Percentiles rank a stretch among this genome's conserved stretches.
These are phyloP conservation scores for Fomitopsis betulina DNA, from an alignment of 1,284 basidiomycete genomes.

Conservation along the genomic window DNA sequence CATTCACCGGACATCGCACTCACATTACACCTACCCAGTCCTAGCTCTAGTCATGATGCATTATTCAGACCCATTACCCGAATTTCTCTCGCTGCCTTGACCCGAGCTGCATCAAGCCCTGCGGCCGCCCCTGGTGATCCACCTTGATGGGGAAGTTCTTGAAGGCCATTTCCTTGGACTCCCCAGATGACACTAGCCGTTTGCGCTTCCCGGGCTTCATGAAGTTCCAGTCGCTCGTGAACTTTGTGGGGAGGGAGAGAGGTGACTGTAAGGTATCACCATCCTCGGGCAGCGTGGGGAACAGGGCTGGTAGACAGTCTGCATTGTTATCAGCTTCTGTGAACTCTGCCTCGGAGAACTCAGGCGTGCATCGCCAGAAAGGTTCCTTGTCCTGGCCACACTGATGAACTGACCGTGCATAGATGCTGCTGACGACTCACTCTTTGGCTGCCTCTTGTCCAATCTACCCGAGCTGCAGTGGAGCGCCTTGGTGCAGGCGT, in stretches of 20 bases:
- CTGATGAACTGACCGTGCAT: no score
- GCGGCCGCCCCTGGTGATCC: slow-evolving; percentile 13
- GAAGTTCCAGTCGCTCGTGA: slow-evolving; percentile 11
- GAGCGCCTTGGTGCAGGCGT: no score
- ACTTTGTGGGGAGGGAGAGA: neutral
- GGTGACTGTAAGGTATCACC: neutral
- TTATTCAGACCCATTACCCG: neutral
- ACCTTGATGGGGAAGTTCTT: slow-evolving; percentile 11
- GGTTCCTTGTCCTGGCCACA: neutral
- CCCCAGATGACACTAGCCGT: neutral
- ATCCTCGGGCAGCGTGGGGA: neutral
- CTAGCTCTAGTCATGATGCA: neutral
- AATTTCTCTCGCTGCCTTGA: slow-evolving; percentile 13
- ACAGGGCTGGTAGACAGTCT: neutral
- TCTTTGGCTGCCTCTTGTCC: no score
- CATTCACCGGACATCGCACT: slow-evolving; percentile 2
- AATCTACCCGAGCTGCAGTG: neutral
- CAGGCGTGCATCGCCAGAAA: neutral
- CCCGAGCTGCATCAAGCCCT: slow-evolving; percentile 15
- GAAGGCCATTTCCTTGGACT: neutral
- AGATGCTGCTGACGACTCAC: no score
- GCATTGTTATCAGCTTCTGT: neutral
- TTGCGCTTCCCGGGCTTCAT: slow-evolving; percentile 7
- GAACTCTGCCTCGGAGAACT: neutral
- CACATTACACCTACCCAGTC: neutral